These are phyloP conservation scores for Wickerhamomyces kurtzmanii DNA, from an alignment of 805 yeast species.

Conservation along the genomic window DNA sequence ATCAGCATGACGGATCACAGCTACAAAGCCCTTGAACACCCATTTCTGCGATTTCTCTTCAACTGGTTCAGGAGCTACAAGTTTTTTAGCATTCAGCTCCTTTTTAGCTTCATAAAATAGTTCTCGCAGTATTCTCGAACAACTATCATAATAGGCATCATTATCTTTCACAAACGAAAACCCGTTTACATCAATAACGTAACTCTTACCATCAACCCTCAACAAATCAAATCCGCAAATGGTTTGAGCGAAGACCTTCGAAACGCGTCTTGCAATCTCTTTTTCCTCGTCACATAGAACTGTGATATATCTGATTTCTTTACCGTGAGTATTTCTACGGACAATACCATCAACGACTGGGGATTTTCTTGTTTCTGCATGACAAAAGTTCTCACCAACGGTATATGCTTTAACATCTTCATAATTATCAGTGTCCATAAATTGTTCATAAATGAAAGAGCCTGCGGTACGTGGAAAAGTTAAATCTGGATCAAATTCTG, in stretches of 20 bases:
- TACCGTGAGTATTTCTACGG: conserved; percentile 93
- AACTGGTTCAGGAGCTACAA: conserved; percentile 22
- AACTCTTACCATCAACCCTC: conserved; percentile 80
- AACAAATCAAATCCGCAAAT: conserved; percentile 95
- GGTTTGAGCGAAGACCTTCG: conserved; percentile 75
- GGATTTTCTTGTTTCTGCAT: conserved; percentile 96
- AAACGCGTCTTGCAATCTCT: conserved; percentile 69
- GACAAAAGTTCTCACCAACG: conserved; percentile 85
- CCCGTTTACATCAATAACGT: conserved; percentile 96
- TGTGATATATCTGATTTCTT: conserved; percentile 88
- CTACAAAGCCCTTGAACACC: conserved; percentile 90
- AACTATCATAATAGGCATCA: conserved; percentile 70
- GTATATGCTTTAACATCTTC: conserved; percentile 99
- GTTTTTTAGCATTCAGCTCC: conserved; percentile 29
- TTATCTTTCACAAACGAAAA: conserved; percentile 96
- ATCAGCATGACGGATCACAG: conserved; percentile 94
- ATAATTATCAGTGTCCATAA: conserved; percentile 96
- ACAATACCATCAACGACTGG: conserved; percentile 99
- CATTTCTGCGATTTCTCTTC: conserved; percentile 65
- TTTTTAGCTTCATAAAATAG: conserved; percentile 59
- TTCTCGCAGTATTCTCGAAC: conserved; percentile 68
- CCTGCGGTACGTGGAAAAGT: conserved; percentile 77
- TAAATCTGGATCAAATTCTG: conserved; percentile 86
- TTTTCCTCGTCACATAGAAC: conserved; percentile 67
- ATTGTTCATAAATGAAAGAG: conserved; percentile 84